Base-by-base conservation (phyloP, 2,329 filamentous ascomycete species). In the Tetracladium maxilliforme region DNA sequence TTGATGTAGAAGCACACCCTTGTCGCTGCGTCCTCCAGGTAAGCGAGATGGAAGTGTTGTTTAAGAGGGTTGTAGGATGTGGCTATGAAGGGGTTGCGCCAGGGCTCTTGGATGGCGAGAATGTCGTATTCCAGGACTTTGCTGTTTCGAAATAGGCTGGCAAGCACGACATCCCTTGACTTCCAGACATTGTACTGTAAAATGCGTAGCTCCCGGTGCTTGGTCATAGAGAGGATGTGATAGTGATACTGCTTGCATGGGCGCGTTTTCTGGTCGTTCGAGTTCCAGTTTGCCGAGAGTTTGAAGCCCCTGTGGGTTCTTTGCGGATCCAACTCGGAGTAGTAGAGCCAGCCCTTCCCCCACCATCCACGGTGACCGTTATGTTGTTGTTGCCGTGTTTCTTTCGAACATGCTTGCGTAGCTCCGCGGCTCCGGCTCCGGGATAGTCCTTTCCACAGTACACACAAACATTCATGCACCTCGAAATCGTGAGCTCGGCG, bases 61-160 rank as follows among this genome's bases (percentile, higher is more conserved):
- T 27, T 26, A 3, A 33, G 22, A 10, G 35, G 35, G 22, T 44
- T 33, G 19, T 43, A 33, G 8, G 38, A 33, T 11, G 34, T 43
- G 4, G 30, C 21, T 7, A 32, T 31, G 14, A 36, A 35, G 5
- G 28, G 28, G 21, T 41, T 41, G 5, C 26, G 21, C 31, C 34
- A 42, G 3, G 38, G 37, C 21, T 42, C 38, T 26, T 42, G 34
- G 17, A 42, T 36, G 12, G 33, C 39, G 10, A 43, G 30, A 8
- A 43, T 31, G 21, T 37, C 33, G 12, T 38, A 39, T 16, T 36
- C 14, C 11, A 41, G 26, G 10, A 36, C 25, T 12, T 28, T 20
- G 0, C 9, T 16, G 24, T 37, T 25, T 13, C 29, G 27, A 9
- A 41, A 39, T 8, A 40, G 26, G 14, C 26, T 32, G 4, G 35